Base-by-base conservation (phyloP, 345 rosid genomes). In the Punica granatum region DNA sequence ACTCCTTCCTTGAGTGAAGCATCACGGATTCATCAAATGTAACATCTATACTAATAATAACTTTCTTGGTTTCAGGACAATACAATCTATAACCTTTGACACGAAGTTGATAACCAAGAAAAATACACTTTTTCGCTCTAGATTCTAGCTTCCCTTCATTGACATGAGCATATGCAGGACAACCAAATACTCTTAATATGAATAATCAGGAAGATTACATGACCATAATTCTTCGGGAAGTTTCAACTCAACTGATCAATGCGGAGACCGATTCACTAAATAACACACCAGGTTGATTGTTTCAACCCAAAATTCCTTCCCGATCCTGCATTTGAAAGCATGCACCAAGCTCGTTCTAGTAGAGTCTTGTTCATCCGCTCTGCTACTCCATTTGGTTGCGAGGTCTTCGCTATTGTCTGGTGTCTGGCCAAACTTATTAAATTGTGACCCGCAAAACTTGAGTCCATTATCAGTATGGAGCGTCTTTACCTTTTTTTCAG, bases 81-180 rank as follows among this genome's bases (percentile, higher is more conserved):
- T 11, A 37, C 6, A 37, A 37, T 37, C 11, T 37, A 37, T 37
- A 37, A 5, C 41, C 41, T 37, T 1, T 37, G 6, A 37, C 41
- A 5, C 53, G 34, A 26, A 0, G 15, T n/a, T 25, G 32, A 43
- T 65, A 46, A n/a, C 58, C 37, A 31, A 65, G 53, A 43, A 42
- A 65, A 42, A 65, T 39, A 7, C 67, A 42, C 26, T 65, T 65
- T 43, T 18, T 64, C 26, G 12, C 56, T 65, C 54, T 65, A 65
- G 56, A 35, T 42, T 65, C 67, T n/a, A 65, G 6, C 42, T 69
- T 48, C 15, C 60, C 21, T n/a, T n/a, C n/a, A n/a, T n/a, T n/a
- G n/a, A n/a, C n/a, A n/a, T n/a, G n/a, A n/a, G n/a, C n/a, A n/a
- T 62, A 37, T 7, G 43, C 11, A 8, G n/a, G 18, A 26, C 32